Evolutionary conservation across 2,329 filamentous ascomycete species (phyloP).

Genomic region (Acarospora socialis): DNA sequence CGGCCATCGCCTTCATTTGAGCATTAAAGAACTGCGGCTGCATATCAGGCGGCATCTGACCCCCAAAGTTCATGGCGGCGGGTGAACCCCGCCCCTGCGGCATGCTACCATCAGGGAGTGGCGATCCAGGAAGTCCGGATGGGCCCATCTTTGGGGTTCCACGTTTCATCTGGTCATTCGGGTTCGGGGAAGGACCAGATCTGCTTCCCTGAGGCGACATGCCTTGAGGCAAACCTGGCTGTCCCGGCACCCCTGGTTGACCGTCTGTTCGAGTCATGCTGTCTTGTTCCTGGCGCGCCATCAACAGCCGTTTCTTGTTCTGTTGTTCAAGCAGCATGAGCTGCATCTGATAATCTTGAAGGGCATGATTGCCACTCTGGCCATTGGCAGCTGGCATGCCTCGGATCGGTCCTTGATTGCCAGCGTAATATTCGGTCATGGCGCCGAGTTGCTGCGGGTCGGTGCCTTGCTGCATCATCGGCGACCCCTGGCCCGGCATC

Average conservation of each 20-base stretch:
- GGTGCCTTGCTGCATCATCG: slow-evolving; percentile 63
- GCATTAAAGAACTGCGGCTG: slow-evolving; percentile 24
- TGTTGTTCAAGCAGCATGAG: slow-evolving; percentile 55
- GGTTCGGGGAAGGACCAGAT: slow-evolving; percentile 45
- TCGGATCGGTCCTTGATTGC: slow-evolving; percentile 35
- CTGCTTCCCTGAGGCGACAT: slow-evolving; percentile 45
- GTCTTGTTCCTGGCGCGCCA: slow-evolving; percentile 54
- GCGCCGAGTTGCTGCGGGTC: slow-evolving; percentile 38
- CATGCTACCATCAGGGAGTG: slow-evolving; percentile 42
- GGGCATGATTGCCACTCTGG: slow-evolving; percentile 42
- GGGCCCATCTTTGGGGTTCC: slow-evolving; percentile 46
- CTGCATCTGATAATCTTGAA: slow-evolving; percentile 58
- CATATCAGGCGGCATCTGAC: slow-evolving; percentile 37
- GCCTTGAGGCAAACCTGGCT: slow-evolving; percentile 33
- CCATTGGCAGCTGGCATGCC: slow-evolving; percentile 14
- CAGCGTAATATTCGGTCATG: slow-evolving; percentile 44
- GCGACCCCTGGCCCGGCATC: slow-evolving; percentile 64
- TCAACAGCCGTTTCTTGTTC: slow-evolving; percentile 52
- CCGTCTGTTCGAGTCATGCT: slow-evolving; percentile 40
- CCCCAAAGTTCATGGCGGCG: slow-evolving; percentile 41
- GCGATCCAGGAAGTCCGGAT: slow-evolving; percentile 41
- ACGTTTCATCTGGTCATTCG: slow-evolving; percentile 47
- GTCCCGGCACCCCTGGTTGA: slow-evolving; percentile 31
- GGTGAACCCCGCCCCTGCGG: slow-evolving; percentile 45
- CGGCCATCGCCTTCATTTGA: slow-evolving; percentile 27